Evolutionary conservation across 768 basidiomycete genomes (phyloP).

Genomic region (Collybiopsis confluens): DNA sequence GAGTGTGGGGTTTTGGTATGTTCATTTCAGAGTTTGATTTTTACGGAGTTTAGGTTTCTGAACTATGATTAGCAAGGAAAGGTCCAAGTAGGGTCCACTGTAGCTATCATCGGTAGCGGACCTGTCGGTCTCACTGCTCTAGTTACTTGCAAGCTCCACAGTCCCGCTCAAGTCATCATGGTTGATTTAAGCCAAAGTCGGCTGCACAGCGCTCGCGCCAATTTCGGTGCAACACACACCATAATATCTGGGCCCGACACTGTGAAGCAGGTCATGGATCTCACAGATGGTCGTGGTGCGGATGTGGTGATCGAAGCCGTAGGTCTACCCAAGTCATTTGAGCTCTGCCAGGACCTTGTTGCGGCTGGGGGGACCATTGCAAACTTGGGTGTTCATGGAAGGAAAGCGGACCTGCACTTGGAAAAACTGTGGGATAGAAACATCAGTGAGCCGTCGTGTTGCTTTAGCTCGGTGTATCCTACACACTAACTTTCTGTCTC

Average conservation of each 20-base stretch:
- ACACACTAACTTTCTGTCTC: background rate
- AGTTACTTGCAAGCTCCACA: conserved; percentile 19
- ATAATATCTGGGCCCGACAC: conserved; percentile 14
- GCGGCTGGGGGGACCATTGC: conserved; percentile 21
- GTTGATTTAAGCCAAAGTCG: conserved; percentile 17
- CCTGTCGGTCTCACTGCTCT: conserved; percentile 18
- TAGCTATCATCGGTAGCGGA: conserved; percentile 19
- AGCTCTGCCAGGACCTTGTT: conserved; percentile 19
- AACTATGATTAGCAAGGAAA: conserved; percentile 17
- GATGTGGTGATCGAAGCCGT: conserved; percentile 22
- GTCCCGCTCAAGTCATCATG: conserved; percentile 15
- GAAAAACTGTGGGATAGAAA: conserved; percentile 22
- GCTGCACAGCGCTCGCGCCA: conserved; percentile 10
- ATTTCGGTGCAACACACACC: conserved; percentile 20
- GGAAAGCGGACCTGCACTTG: conserved; percentile 16
- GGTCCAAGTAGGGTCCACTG: conserved; percentile 17
- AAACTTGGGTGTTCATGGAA: conserved; percentile 21
- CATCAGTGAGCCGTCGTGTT: conserved; percentile 12
- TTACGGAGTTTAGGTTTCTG: no score
- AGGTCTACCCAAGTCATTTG: conserved; percentile 19
- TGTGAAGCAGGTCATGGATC: conserved; percentile 16
- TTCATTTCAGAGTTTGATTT: no score
- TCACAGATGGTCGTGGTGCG: conserved; percentile 19
- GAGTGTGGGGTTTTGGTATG: conserved; percentile 20
- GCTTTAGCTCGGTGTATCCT: background rate